Base-by-base conservation (phyloP, 306 rosid species). In the Quercus wislizeni region DNA sequence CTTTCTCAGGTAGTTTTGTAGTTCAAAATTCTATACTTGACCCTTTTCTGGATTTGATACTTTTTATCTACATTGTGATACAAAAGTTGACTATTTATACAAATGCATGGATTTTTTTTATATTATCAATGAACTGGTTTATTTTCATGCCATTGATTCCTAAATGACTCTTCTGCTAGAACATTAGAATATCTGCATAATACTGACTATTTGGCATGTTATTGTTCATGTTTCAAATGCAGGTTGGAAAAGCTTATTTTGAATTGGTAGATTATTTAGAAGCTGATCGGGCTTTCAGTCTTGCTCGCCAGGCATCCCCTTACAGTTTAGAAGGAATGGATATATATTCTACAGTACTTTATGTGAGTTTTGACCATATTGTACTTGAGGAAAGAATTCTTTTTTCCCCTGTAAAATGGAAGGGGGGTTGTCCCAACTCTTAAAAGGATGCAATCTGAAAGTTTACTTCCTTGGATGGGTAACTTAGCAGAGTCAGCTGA, bases 261-360 rank as follows among this genome's bases (percentile, higher is more conserved):
- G 99, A 96, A 85, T 86, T 93, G 93, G 92, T 96, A 55, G 94
- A 96, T 80, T 91, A 91, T 82, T 81, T 92, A 83, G 97, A 96
- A 89, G 99, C 99, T 73, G 98, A 89, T 72, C 88, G 84, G 69
- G 96, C 90, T 76, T 93, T 96, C 85, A 81, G 93, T 87, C 97
- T 89, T 87, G 93, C 98, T 72, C 94, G 87, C 46, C 91, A 83
- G 74, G 90, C 83, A 64, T 88, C 88, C 20, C 98, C 99, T 59
- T 91, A 91, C 85, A 89, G 92, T 86, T 86, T 96, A 80, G 98
- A 96, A 86, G 99, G 98, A 82, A 96, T 93, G 99, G 98, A 96
- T 87, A 71, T 90, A 67, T 93, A 93, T 83, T 96, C 99, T 35
- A 96, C 99, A 69, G 99, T 96, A 76, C 97, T 96, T 83, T 96